Conservation (phyloP, 164 flowering plant genomes). For the Santalum album region DNA sequence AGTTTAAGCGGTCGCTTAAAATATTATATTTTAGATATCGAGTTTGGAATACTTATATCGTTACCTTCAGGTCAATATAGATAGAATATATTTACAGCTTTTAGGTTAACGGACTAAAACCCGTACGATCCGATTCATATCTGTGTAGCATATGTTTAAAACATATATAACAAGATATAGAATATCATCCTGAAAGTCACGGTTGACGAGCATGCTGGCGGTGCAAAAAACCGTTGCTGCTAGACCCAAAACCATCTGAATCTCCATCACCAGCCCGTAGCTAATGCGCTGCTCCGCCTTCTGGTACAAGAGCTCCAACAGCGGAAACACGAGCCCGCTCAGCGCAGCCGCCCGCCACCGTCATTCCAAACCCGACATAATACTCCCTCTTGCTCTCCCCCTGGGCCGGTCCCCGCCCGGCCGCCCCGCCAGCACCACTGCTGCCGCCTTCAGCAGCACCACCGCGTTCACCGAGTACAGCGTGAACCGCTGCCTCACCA, state of each 20-base stretch:
- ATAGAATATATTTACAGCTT: too few relatives aligned
- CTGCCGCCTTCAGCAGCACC: conserved; percentile 20
- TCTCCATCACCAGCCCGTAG: conserved; percentile 22
- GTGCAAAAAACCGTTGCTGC: conserved; percentile 22
- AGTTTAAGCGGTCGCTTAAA: too few relatives aligned
- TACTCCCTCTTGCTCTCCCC: conserved; percentile 14
- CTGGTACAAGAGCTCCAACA: background rate
- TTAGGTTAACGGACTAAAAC: too few relatives aligned
- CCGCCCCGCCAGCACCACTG: conserved; percentile 17
- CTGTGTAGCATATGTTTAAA: too few relatives aligned
- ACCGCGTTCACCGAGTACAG: conserved; percentile 17
- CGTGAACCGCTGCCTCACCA: conserved; percentile 18
- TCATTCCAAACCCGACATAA: conserved; percentile 13
- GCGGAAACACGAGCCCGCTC: background rate
- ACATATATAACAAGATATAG: too few relatives aligned
- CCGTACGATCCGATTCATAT: too few relatives aligned
- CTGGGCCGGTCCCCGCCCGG: conserved; percentile 14
- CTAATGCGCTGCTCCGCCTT: background rate
- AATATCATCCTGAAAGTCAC: conserved; percentile 42
- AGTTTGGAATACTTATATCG: too few relatives aligned
- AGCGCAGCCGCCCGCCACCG: background rate
- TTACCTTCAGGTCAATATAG: too few relatives aligned
- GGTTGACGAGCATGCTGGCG: conserved; percentile 29
- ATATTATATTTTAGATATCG: too few relatives aligned
- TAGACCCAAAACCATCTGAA: conserved; percentile 23